phyloP scores from a whole-genome alignment of 2,329 filamentous ascomycete species.

The Pseudocercospora fijiensis region DNA sequence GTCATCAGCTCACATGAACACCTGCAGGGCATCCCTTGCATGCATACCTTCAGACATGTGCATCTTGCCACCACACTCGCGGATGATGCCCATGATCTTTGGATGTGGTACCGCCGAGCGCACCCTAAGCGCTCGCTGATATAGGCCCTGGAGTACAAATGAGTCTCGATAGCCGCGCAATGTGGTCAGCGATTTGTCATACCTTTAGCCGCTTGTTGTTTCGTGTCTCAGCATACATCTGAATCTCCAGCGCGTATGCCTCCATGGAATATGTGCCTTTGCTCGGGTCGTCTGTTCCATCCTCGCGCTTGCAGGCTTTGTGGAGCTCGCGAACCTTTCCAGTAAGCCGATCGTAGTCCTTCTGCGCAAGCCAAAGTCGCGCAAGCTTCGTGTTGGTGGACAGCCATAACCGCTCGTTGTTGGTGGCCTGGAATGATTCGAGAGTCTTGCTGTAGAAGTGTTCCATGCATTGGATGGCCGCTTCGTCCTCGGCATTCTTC shows the following conservation, averaged over 20 bases:
- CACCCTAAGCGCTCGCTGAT: constrained; percentile 86
- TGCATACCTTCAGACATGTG: constrained; percentile 83
- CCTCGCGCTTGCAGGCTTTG: constrained; percentile 79
- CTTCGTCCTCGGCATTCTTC: constrained; percentile 73
- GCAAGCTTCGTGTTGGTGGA: constrained; percentile 98
- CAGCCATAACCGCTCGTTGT: constrained; percentile 94
- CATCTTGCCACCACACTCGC: constrained; percentile 99
- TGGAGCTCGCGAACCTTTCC: constrained; percentile 88
- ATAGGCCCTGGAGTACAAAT: constrained; percentile 59
- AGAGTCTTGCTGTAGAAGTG: constrained; percentile 93
- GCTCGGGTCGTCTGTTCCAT: constrained; percentile 85
- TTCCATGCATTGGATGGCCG: constrained; percentile 80
- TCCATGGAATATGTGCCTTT: constrained; percentile 96
- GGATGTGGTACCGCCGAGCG: constrained; percentile 97
- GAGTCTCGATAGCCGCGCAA: constrained; percentile 17
- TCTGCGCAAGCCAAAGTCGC: constrained; percentile 84
- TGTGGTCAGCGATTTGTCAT: constrained; percentile 21
- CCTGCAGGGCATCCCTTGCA: constrained; percentile 29
- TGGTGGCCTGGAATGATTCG: constrained; percentile 91
- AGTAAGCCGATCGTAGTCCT: constrained; percentile 76
- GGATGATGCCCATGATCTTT: constrained; percentile 98
- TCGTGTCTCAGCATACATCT: constrained; percentile 95
- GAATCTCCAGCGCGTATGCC: constrained; percentile 94
- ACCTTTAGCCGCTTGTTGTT: constrained; percentile 96
- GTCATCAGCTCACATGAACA: constrained; percentile 27